These are phyloP conservation scores for Hypericum androsaemum DNA, from an alignment of 345 rosid genomes.

Conservation along the genomic window DNA sequence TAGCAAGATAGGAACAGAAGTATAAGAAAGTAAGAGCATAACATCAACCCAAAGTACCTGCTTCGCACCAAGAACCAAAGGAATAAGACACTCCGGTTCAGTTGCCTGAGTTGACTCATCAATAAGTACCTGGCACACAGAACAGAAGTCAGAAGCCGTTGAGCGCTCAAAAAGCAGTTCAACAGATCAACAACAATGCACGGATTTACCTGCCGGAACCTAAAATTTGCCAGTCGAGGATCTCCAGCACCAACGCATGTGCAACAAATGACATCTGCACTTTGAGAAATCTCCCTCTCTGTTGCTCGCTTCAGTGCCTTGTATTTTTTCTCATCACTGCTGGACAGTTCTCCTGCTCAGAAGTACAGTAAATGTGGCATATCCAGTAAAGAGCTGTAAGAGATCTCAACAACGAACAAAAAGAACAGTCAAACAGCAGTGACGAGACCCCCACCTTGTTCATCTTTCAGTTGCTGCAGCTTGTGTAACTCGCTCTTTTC, in stretches of 20 bases:
- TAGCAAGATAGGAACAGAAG: conserved; percentile 4
- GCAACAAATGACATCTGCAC: conserved; percentile 99
- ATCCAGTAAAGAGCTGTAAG: too few species aligned
- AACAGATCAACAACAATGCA: neutral
- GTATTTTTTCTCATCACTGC: conserved; percentile 98
- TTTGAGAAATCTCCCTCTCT: conserved; percentile 95
- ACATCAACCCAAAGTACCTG: conserved; percentile 45
- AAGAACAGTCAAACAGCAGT: neutral
- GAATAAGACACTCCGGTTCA: conserved; percentile 99
- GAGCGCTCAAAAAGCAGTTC: neutral
- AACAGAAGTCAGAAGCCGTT: conserved; percentile 13
- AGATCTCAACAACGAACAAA: too few species aligned
- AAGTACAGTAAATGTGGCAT: too few species aligned
- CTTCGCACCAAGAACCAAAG: conserved; percentile 93
- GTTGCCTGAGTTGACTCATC: conserved; percentile 99
- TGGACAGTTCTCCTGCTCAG: conserved; percentile 77
- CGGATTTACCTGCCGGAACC: conserved; percentile 82
- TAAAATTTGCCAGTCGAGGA: conserved; percentile 89
- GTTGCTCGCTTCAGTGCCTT: conserved; percentile 93
- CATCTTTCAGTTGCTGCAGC: conserved; percentile 97
- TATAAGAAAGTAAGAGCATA: neutral
- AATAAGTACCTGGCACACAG: conserved; percentile 75
- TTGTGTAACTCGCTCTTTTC: conserved; percentile 99
- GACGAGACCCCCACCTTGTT: conserved; percentile 56
- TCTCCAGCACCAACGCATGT: conserved; percentile 99